Evolutionary conservation across 129 eudicot species (phyloP).

Genomic region (Flaveria robusta): DNA sequence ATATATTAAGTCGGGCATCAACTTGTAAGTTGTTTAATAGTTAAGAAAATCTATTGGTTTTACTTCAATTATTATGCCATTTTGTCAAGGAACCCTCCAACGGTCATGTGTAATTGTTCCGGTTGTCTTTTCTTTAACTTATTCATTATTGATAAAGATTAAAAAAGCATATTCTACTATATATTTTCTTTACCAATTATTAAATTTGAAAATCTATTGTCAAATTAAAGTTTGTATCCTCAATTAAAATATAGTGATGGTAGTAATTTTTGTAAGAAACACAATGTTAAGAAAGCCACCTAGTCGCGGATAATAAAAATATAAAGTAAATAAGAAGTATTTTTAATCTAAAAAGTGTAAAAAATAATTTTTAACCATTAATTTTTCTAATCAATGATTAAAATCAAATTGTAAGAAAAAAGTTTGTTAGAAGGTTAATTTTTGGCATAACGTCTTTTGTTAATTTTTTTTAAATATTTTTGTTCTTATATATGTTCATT

Average conservation of each 20-base stretch:
- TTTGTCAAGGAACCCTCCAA: neutral
- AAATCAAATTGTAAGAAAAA: too few species aligned
- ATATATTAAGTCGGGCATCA: neutral
- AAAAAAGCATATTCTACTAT: neutral
- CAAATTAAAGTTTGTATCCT: neutral
- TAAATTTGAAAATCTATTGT: neutral
- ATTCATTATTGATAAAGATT: neutral
- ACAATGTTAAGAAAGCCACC: neutral
- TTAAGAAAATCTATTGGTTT: neutral
- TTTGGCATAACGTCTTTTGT: too few species aligned
- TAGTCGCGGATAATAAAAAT: neutral
- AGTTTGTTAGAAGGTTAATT: too few species aligned
- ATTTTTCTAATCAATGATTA: too few species aligned
- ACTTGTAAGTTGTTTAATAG: neutral
- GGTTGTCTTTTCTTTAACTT: slow-evolving; percentile 7
- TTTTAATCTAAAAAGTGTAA: too few species aligned
- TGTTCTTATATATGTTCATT: too few species aligned
- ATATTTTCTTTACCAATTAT: neutral
- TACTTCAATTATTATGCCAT: neutral
- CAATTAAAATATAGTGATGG: neutral
- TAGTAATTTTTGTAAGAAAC: neutral
- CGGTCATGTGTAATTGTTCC: neutral
- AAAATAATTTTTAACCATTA: too few species aligned
- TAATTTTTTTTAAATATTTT: too few species aligned
- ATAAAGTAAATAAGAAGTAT: neutral